phyloP scores from a whole-genome alignment of 495 filamentous ascomycete genomes.

The Daldinia grandis region DNA sequence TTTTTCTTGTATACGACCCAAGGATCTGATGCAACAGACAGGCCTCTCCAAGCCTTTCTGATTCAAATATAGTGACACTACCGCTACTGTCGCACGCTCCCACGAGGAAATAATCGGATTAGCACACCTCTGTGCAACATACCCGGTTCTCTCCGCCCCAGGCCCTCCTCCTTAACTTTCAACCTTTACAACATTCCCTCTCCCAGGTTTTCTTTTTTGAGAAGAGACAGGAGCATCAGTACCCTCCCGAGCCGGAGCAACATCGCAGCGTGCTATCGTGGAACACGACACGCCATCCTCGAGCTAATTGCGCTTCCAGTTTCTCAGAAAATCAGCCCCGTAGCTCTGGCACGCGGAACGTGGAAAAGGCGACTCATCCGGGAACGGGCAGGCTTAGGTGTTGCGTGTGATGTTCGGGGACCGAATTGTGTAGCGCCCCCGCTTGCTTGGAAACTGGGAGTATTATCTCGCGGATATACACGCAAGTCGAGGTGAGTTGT shows the following conservation, averaged over 20 bases:
- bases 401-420: constrained; percentile 60
- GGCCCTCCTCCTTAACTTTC: constrained; percentile 39
- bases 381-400: constrained; percentile 54
- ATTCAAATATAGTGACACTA: constrained; percentile 46
- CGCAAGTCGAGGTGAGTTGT: constrained; percentile 43
- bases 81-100: constrained; percentile 42
- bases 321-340: constrained; percentile 40
- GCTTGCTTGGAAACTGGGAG: constrained; percentile 50
- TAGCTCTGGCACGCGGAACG: constrained; percentile 49
- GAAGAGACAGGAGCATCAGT: constrained; percentile 37
- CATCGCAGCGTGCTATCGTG: constrained; percentile 43
- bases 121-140: constrained; percentile 38
- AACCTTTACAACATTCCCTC: constrained; percentile 32
- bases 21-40: constrained; percentile 43
- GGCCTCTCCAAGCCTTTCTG: constrained; percentile 39
- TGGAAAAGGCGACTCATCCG: constrained; percentile 50
- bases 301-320: constrained; percentile 40
- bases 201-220: constrained; percentile 17
- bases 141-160: constrained; percentile 34
- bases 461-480: constrained; percentile 43
- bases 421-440: constrained; percentile 57
- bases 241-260: constrained; percentile 39
- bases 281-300: constrained; percentile 36
- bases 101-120: constrained; percentile 46
- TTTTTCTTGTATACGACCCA: constrained; percentile 42